phyloP scores from a whole-genome alignment of 768 basidiomycete genomes.

The Kwoniella dejecticola region DNA sequence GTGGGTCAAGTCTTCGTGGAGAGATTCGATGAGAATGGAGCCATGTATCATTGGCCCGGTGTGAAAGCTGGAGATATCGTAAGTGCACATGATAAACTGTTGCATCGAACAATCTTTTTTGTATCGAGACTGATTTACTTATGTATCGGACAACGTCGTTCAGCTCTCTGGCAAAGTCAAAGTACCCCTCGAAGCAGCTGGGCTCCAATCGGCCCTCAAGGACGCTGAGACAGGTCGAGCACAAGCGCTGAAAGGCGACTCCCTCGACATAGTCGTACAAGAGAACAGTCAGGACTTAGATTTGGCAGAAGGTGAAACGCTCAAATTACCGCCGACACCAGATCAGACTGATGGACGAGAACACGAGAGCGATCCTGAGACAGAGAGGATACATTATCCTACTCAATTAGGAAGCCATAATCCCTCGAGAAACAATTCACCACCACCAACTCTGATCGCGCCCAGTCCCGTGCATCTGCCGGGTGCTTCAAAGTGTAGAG shows the following conservation, averaged over 20 bases:
- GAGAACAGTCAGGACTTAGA: conserved; percentile 32
- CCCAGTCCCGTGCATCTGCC: not conserved
- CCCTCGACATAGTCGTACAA: conserved; percentile 35
- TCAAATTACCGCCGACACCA: conserved; percentile 52
- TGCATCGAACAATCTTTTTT: not conserved
- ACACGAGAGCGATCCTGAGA: conserved; percentile 40
- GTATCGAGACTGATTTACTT: not conserved
- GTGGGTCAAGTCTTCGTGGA: conserved; percentile 56
- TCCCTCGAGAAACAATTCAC: conserved; percentile 5
- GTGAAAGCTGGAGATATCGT: conserved; percentile 54
- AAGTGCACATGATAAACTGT: conserved; percentile 15
- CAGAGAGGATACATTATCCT: conserved; percentile 25
- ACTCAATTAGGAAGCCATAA: conserved; percentile 15
- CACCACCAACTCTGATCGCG: conserved; percentile 5
- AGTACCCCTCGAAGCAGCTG: conserved; percentile 45
- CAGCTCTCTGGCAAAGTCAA: conserved; percentile 51
- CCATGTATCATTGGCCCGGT: conserved; percentile 54
- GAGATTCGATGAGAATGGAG: conserved; percentile 53
- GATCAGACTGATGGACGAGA: conserved; percentile 38
- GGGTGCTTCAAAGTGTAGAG: not conserved
- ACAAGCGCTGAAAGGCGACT: conserved; percentile 41
- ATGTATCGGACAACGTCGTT: no score
- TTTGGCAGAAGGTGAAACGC: conserved; percentile 39
- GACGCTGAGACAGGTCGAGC: conserved; percentile 52
- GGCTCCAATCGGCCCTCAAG: conserved; percentile 37